Evolutionary conservation across 257 asterid species (phyloP), one percentile per base, ranked within the genome.

Genomic region (Solanum acaule): DNA sequence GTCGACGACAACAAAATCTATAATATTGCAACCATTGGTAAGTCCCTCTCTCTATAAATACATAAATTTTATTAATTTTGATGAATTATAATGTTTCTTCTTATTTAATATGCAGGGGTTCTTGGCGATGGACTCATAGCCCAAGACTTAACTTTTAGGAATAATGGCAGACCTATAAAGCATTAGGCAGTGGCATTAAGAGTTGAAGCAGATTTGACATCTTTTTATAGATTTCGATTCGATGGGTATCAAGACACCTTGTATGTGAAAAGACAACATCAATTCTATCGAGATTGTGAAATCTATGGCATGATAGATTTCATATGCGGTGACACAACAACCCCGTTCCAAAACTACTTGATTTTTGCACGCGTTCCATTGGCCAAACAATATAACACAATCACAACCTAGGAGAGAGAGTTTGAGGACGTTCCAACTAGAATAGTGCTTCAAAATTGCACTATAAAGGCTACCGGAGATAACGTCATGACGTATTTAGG

Each of bases 171-270:
- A 15, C 42, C 88, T 0, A 0, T 0, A 8, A 46, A 20, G 40
- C 15, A 4, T 2, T 88, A 71, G 16, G 88, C 88, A 0, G 79
- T 83, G 38, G 90, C 92, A 0, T 6, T 88, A 6, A 34, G 6
- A 15, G 65, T 31, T 2, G 8, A 75, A 20, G 84, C 90, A 0
- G 25, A 86, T 27, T 3, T 44, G 2, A 10, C 7, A 1, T 72
- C 89, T 1, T 88, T 90, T 3, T 88, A 67, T 4, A 25, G 33
- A 18, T 90, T 90, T 46, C 35, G 31, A 1, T 88, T 90, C 4
- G 78, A 40, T 0, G 92, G 89, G 6, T 73, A 70, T 29, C 90
- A 90, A 75, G 90, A 90, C 35, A 90, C 89, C 4, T 7, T 88
- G 1, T 76, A 59, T 10, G n/a, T 27, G 0, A 8, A 15, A 1